A percentile compares a stretch with the other conserved stretches of the same genome.
These are phyloP conservation scores for Aureobasidium leucospermi DNA, from an alignment of 2,329 filamentous ascomycete genomes.

Conservation along the genomic window DNA sequence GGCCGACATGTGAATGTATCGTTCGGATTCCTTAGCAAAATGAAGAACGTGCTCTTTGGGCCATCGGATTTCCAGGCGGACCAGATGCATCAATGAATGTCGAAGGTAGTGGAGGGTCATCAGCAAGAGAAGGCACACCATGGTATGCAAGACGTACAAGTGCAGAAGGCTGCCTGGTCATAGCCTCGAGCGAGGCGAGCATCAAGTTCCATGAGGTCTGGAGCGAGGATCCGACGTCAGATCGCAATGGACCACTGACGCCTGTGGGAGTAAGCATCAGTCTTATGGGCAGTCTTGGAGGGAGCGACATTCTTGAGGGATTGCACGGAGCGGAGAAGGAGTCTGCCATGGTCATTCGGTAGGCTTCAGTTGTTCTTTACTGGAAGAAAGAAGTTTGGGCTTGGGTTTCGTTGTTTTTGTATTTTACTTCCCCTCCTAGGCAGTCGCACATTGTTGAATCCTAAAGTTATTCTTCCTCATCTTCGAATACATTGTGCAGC, in stretches of 20 bases:
- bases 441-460: background rate
- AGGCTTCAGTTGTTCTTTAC: background rate
- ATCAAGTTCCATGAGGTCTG: conserved; percentile 96
- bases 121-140: conserved; percentile 33
- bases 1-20: conserved; percentile 84
- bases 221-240: conserved; percentile 31
- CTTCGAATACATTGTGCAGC: background rate
- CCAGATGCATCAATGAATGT: conserved; percentile 35
- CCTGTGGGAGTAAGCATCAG: conserved; percentile 33
- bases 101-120: background rate
- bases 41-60: conserved; percentile 73
- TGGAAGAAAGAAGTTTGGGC: background rate
- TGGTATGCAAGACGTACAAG: conserved; percentile 49
- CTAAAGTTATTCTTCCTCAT: background rate
- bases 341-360: conserved; percentile 37
- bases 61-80: conserved; percentile 72
- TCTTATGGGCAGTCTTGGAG: conserved; percentile 53
- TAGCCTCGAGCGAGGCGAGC: conserved; percentile 84
- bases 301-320: conserved; percentile 78
- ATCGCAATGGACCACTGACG: conserved; percentile 22
- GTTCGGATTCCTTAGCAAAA: conserved; percentile 78
- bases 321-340: conserved; percentile 73
- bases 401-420: background rate
- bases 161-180: conserved; percentile 76
- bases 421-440: background rate